Base-by-base conservation (phyloP, 106 monocot species). In the Triglochin maritima region DNA sequence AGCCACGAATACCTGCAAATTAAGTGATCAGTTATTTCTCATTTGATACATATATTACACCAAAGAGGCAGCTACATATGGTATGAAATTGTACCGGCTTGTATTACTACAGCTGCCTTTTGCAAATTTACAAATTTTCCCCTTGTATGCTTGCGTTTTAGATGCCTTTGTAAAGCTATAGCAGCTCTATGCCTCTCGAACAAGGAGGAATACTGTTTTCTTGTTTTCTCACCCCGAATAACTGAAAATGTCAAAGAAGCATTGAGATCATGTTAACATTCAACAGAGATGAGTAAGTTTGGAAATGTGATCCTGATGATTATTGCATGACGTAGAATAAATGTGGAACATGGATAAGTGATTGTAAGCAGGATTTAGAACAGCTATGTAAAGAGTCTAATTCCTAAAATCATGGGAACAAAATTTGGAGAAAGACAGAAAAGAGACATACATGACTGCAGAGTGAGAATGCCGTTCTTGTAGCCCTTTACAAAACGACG, bases 401-500 rank as follows among this genome's bases (percentile, higher is more conserved):
- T 29, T 29, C 29, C 29, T 29, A 29, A 29, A 29, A 29, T 29
- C 29, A 29, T 29, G 1, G 1, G 29, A 29, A 29, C 29, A 29
- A 29, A 29, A 29, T 29, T 29, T 58, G 47, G 13, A n/a, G 59
- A 59, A 45, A 59, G 9, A 3, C 14, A 13, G 13, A 47, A 17
- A 50, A 14, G 42, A 47, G 56, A 54, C 43, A 2, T 98, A 98
- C 98, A 92, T 83, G 98, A 86, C 71, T 98, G 98, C 68, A 98
- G 51, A 50, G 82, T 56, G 17, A 86, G 15, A 73, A 98, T 84
- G 72, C 79, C 84, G 56, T 69, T 86, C 74, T 13, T 70, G 17
- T 74, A 81, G 41, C 86, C 68, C 51, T 78, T 89, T 46, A 77
- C 84, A 77, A 84, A 72, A 57, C 44, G 70, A 53, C 98, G 88